These are phyloP conservation scores for Bretschneidera sinensis DNA, from an alignment of 345 rosid genomes.

Conservation along the genomic window DNA sequence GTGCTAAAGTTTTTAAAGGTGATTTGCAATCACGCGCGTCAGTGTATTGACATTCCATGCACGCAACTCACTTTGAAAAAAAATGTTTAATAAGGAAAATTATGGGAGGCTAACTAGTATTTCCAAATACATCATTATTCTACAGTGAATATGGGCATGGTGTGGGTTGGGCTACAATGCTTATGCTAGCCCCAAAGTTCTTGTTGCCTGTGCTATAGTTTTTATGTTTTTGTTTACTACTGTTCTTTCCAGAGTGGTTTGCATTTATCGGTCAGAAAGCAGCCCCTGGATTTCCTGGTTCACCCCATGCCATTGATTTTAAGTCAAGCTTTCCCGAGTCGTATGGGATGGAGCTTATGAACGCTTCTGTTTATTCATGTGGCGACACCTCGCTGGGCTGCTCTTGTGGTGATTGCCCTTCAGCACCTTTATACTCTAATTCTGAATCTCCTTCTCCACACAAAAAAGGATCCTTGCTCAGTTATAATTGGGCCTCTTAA, in stretches of 20 bases:
- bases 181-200: not conserved
- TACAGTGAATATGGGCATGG: not conserved
- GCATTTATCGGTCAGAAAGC: slow-evolving; percentile 86
- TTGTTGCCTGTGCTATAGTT: not conserved
- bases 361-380: slow-evolving; percentile 71
- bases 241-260: slow-evolving; percentile 68
- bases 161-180: not conserved
- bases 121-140: not conserved
- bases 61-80: not conserved
- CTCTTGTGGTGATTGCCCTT: slow-evolving; percentile 97
- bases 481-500: slow-evolving; percentile 61
- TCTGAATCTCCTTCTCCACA: slow-evolving; percentile 66
- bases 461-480: slow-evolving; percentile 50
- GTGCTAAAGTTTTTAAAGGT: slow-evolving; percentile 88
- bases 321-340: slow-evolving; percentile 44
- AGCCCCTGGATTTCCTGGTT: slow-evolving; percentile 69
- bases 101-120: not conserved
- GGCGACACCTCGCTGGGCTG: slow-evolving; percentile 88
- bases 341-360: slow-evolving; percentile 75
- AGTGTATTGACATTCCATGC: not conserved
- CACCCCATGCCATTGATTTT: slow-evolving; percentile 83
- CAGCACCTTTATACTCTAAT: slow-evolving; percentile 63
- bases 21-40: slow-evolving; percentile 9
- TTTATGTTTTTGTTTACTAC: not conserved
- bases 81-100: not conserved